Evolutionary conservation across 2,329 filamentous ascomycete species (phyloP), one percentile per base, ranked within the genome.

Genomic region (Aureobasidium sp.): DNA sequence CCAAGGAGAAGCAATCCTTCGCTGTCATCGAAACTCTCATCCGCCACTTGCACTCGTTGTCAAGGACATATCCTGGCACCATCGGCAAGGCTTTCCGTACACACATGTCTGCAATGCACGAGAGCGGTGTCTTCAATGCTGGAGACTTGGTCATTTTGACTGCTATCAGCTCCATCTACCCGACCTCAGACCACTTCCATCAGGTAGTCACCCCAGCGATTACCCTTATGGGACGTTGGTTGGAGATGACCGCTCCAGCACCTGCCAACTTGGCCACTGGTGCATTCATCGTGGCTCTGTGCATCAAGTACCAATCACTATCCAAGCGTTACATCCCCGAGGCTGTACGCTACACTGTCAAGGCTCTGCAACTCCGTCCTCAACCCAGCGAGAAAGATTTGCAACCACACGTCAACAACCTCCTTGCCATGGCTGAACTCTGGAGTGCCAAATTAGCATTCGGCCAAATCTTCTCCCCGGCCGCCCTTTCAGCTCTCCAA

Each of bases 151-250:
- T 91, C 27, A 77, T 96, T n/a, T 77, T 99, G 39, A 92, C 90
- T 0, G 91, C 90, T 0, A 84, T 97, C 63, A 86, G 87, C 44
- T 86, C 86, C 2, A 89, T 95, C 59, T 99, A 96, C 70, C 92
- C 94, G 5, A 96, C 94, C 0, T 97, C 92, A 0, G 94, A 99
- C 74, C 92, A 97, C 75, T 99, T 97, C 75, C 94, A 99, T 69
- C 88, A 94, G 68, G 90, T 97, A 39, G 88, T 91, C 44, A 99
- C 94, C 1, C 94, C 94, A 2, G 89, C 93, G 0, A 88, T 91
- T 75, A 84, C 97, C 5, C 83, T 87, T n/a, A 90, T 97, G 74
- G 84, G 83, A 13, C 85, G 90, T 60, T 97, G 89, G 74, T 81
- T 99, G 30, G 90, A 88, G 1, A 86, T 96, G 67, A 90, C 86